Conservation (phyloP, 2,329 filamentous ascomycete genomes). For the Pyrenochaeta sp. region DNA sequence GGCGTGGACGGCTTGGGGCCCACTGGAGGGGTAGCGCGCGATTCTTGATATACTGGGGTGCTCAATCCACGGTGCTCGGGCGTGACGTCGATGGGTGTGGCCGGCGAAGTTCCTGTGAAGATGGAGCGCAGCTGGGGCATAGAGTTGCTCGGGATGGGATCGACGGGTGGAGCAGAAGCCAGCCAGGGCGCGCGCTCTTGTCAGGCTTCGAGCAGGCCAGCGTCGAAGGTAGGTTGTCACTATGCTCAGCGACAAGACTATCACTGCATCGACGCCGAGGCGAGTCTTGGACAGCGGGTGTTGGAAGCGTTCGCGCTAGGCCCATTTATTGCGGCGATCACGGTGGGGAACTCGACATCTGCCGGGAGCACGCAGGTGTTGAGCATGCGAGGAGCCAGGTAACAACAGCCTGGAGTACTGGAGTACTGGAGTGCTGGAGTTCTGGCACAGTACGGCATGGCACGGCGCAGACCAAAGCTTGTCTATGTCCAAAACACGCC, state of each 20-base stretch:
- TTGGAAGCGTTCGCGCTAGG: not conserved
- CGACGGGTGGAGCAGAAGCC: conserved; percentile 12
- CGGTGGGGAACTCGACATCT: not conserved
- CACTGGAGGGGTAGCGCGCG: conserved; percentile 4
- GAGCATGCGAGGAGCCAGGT: too few relatives aligned
- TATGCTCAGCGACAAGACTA: conserved; percentile 1
- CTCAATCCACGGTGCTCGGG: conserved; percentile 4
- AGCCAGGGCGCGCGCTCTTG: conserved; percentile 19
- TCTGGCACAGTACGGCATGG: too few relatives aligned
- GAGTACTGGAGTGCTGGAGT: too few relatives aligned
- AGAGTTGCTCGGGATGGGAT: conserved; percentile 6
- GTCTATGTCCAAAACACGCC: too few relatives aligned
- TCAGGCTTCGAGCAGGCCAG: conserved; percentile 18
- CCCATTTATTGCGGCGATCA: not conserved
- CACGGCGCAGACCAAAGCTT: too few relatives aligned
- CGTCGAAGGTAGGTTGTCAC: conserved; percentile 5
- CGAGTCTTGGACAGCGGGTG: not conserved
- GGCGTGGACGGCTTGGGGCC: conserved; percentile 3
- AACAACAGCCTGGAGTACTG: too few relatives aligned
- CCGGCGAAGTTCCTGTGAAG: conserved; percentile 20
- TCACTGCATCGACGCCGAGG: not conserved
- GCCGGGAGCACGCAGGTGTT: not conserved
- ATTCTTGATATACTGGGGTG: not conserved
- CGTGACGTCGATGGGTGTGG: conserved; percentile 13
- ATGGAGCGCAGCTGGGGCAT: conserved; percentile 26